Evolutionary conservation across 75 land plant species (phyloP).

Genomic region (Selaginella moellendorffii): DNA sequence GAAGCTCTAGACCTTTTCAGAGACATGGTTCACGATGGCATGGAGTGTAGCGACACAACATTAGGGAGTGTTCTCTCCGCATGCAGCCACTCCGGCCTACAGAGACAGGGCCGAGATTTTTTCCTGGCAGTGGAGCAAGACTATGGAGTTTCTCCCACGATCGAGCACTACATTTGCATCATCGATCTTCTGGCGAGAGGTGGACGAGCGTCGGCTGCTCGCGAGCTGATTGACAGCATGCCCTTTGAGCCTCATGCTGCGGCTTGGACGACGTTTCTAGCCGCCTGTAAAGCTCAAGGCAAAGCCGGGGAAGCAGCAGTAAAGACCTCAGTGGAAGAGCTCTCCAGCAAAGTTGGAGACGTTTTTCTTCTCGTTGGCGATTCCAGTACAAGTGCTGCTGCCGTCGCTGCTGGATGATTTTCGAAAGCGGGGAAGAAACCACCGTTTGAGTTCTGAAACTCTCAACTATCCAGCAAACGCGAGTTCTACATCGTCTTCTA

Average conservation of each 20-base stretch:
- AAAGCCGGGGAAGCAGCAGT: neutral
- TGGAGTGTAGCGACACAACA: neutral
- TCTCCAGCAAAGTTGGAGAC: neutral
- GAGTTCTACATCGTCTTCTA: neutral
- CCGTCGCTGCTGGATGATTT: neutral
- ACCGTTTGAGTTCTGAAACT: neutral
- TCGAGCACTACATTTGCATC: neutral
- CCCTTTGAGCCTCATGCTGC: neutral
- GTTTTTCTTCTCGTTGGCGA: neutral
- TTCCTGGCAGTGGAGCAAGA: neutral
- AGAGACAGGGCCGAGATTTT: neutral
- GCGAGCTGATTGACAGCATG: neutral
- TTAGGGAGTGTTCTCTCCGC: neutral
- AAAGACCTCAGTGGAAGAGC: no score
- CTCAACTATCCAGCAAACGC: neutral
- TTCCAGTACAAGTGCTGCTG: neutral
- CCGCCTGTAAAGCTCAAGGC: slow-evolving; percentile 6
- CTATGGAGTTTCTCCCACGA: neutral
- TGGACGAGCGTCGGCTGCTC: neutral
- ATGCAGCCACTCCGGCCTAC: slow-evolving; percentile 6
- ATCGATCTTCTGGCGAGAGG: neutral
- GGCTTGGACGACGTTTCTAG: neutral
- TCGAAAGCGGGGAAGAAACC: neutral
- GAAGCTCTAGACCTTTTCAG: neutral
- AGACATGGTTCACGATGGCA: neutral